Evolutionary conservation across 805 yeast species (phyloP).

Genomic region (Teunomyces cretensis): DNA sequence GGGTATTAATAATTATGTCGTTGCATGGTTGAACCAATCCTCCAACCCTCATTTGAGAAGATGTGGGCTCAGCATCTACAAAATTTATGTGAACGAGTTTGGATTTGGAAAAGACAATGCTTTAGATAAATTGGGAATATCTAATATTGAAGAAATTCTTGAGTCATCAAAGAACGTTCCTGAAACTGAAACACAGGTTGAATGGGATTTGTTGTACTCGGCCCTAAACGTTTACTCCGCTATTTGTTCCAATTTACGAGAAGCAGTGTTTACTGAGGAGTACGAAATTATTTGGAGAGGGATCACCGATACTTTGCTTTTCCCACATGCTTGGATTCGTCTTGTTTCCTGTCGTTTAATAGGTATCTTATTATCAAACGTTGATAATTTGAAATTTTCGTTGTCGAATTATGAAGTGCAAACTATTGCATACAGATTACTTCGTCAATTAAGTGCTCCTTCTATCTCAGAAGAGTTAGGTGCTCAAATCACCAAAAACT

Average conservation of each 20-base stretch:
- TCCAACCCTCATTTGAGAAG: constrained; percentile 54
- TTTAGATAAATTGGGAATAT: constrained; percentile 41
- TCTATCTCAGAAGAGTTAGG: constrained; percentile 62
- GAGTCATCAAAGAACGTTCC: constrained; percentile 34
- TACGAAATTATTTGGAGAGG: constrained; percentile 49
- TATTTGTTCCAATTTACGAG: constrained; percentile 39
- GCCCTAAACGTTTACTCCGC: constrained; percentile 53
- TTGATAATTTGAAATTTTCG: constrained; percentile 34
- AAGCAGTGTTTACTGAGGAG: constrained; percentile 21
- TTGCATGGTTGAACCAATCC: constrained; percentile 58
- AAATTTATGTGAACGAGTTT: constrained; percentile 52
- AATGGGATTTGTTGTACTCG: constrained; percentile 80
- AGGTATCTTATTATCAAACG: constrained; percentile 49
- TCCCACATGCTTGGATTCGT: constrained; percentile 93
- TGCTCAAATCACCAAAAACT: constrained; percentile 61
- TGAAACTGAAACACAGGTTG: constrained; percentile 39
- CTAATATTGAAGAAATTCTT: constrained; percentile 23
- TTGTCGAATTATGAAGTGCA: constrained; percentile 53
- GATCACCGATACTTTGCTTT: constrained; percentile 58
- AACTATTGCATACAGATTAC: constrained; percentile 60
- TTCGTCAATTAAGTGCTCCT: constrained; percentile 85
- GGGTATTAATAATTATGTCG: constrained; percentile 41
- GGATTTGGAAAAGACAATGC: constrained; percentile 39
- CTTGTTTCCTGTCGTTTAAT: constrained; percentile 60
- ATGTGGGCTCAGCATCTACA: constrained; percentile 74